These are phyloP conservation scores for Mucuna pruriens DNA, from an alignment of 306 rosid genomes.

Conservation along the genomic window DNA sequence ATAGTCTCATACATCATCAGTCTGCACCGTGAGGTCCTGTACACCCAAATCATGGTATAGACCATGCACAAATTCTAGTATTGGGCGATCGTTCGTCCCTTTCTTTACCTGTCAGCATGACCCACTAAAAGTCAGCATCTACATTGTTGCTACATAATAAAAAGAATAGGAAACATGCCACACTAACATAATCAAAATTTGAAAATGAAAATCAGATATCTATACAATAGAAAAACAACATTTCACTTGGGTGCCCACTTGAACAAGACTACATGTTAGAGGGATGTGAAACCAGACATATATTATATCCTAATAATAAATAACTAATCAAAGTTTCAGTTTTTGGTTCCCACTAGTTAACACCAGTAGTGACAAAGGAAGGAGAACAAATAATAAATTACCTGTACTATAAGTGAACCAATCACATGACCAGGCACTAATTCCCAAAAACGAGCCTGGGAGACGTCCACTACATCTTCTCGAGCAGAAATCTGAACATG, in stretches of 20 bases:
- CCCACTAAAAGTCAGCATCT: conserved; percentile 35
- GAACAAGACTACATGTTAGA: neutral
- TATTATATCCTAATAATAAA: neutral
- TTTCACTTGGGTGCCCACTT: neutral
- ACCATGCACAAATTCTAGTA: conserved; percentile 80
- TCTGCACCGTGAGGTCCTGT: conserved; percentile 84
- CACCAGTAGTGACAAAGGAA: neutral
- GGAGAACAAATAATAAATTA: conserved; percentile 16
- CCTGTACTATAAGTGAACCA: conserved; percentile 83
- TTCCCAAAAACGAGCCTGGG: conserved; percentile 93
- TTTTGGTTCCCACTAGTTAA: neutral
- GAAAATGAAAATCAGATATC: conserved; percentile 11
- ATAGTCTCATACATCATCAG: conserved; percentile 55
- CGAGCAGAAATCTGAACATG: conserved; percentile 64
- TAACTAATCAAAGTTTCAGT: conserved; percentile 10
- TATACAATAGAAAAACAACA: neutral
- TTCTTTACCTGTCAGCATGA: conserved; percentile 66
- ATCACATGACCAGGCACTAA: conserved; percentile 90
- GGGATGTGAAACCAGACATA: neutral
- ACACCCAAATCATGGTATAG: conserved; percentile 91
- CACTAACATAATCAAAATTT: neutral
- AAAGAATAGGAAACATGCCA: neutral
- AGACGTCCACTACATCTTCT: conserved; percentile 79
- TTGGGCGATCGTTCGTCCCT: conserved; percentile 66
- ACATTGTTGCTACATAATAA: neutral